Percentiles rank a stretch among this genome's conserved stretches.
Evolutionary conservation across 2,329 filamentous ascomycete species (phyloP).

Genomic region (Sporothrix phasma): DNA sequence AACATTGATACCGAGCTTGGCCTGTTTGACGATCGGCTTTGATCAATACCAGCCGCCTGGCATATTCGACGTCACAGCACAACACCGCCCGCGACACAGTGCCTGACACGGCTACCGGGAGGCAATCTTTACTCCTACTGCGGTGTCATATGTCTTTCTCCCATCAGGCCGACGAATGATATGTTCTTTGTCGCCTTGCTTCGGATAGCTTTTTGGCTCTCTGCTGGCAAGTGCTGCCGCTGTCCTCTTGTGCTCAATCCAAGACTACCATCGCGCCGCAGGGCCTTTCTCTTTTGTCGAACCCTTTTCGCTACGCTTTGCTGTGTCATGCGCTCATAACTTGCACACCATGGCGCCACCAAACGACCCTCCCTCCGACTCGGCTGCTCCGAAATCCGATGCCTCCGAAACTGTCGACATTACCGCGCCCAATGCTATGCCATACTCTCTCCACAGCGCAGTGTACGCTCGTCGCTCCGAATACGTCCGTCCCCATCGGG

Average conservation of each 20-base stretch:
- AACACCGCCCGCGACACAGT: neutral
- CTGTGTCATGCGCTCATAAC: neutral
- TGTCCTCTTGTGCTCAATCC: neutral
- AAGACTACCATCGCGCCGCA: too few relatives aligned
- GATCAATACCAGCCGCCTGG: neutral
- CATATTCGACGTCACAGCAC: neutral
- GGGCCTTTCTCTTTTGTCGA: neutral
- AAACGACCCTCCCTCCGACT: constrained; percentile 4
- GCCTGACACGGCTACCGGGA: neutral
- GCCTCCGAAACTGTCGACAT: constrained; percentile 36
- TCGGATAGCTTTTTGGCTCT: neutral
- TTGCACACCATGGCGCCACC: constrained; percentile 11
- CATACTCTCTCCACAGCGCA: constrained; percentile 50
- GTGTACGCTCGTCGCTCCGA: constrained; percentile 67
- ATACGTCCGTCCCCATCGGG: constrained; percentile 63
- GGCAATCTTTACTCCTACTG: neutral
- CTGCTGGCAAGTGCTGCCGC: neutral
- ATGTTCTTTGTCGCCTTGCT: neutral
- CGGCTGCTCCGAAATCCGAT: constrained; percentile 30
- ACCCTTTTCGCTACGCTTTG: neutral
- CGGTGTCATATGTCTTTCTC: neutral
- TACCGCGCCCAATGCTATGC: constrained; percentile 28
- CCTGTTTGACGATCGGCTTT: neutral
- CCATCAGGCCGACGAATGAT: neutral
- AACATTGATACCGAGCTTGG: too few relatives aligned